Percentiles rank a stretch among this genome's conserved stretches.
These are phyloP conservation scores for Kazachstania kunashirensis DNA, from an alignment of 805 yeast species.

Conservation along the genomic window DNA sequence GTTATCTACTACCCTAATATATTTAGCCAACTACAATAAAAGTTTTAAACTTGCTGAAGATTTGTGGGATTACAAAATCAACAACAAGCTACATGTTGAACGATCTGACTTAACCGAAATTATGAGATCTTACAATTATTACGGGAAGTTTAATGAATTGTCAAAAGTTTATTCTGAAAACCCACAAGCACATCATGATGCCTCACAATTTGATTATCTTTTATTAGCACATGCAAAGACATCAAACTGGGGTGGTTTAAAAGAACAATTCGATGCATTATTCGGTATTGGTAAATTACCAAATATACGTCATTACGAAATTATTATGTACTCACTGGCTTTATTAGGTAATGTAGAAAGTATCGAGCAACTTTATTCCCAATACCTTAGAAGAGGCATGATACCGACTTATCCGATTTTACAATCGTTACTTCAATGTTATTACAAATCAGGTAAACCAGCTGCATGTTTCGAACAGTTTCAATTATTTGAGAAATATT, in stretches of 20 bases:
- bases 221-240: conserved; percentile 36
- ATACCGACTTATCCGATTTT: conserved; percentile 33
- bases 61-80: conserved; percentile 29
- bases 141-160: conserved; percentile 18
- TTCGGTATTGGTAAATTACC: conserved; percentile 48
- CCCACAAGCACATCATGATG: conserved; percentile 36
- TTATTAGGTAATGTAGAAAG: conserved; percentile 37
- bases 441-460: conserved; percentile 19
- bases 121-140: conserved; percentile 17
- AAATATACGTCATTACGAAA: conserved; percentile 43
- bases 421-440: conserved; percentile 20
- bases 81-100: conserved; percentile 12
- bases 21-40: conserved; percentile 10
- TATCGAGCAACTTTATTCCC: conserved; percentile 42
- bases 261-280: conserved; percentile 45
- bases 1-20: conserved; percentile 22
- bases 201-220: conserved; percentile 38
- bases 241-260: conserved; percentile 46
- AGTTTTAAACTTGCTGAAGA: conserved; percentile 11
- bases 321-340: conserved; percentile 54
- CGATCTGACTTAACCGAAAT: conserved; percentile 19
- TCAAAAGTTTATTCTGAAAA: conserved; percentile 30
- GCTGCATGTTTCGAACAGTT: conserved; percentile 23
- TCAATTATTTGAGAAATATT: conserved; percentile 24
- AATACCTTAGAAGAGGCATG: conserved; percentile 37